Percentiles rank a stretch among this genome's conserved stretches.
Conservation (phyloP, 768 basidiomycete genomes). For the Myochromella boudieri region DNA sequence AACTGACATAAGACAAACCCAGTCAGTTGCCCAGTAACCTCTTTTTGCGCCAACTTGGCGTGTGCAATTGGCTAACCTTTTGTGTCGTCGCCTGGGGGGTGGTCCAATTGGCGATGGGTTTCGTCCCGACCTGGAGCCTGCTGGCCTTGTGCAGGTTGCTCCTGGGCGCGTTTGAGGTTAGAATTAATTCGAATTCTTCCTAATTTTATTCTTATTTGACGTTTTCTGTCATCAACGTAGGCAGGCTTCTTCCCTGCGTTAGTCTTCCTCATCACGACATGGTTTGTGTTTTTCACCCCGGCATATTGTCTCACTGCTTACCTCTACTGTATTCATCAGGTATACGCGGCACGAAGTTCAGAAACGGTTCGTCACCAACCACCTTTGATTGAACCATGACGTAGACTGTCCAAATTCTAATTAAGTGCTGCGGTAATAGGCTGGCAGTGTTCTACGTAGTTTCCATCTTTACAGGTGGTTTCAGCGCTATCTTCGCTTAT, state of each 20-base stretch:
- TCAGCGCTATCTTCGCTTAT: constrained; percentile 50
- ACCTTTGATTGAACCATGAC: too few species aligned
- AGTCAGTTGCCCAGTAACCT: constrained; percentile 48
- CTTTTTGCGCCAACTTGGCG: constrained; percentile 41
- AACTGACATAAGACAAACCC: neutral
- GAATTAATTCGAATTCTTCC: neutral
- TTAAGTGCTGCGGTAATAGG: constrained; percentile 21
- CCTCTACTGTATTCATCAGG: constrained; percentile 25
- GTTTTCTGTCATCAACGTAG: constrained; percentile 21
- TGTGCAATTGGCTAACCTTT: constrained; percentile 39
- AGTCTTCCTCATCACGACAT: constrained; percentile 49
- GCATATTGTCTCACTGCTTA: neutral
- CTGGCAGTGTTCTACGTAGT: constrained; percentile 49
- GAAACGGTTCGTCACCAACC: constrained; percentile 34
- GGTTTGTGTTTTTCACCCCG: constrained; percentile 26
- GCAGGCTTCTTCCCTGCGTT: constrained; percentile 52
- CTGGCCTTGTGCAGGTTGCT: constrained; percentile 39
- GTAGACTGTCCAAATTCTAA: neutral
- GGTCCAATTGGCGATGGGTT: constrained; percentile 47
- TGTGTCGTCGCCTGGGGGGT: constrained; percentile 44
- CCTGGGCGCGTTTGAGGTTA: constrained; percentile 44
- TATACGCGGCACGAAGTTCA: constrained; percentile 54
- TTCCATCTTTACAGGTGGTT: constrained; percentile 42
- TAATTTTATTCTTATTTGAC: neutral
- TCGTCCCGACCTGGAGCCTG: constrained; percentile 40